These are phyloP conservation scores for Aspergillus kassunensis DNA, from an alignment of 495 filamentous ascomycete species.

Conservation along the genomic window DNA sequence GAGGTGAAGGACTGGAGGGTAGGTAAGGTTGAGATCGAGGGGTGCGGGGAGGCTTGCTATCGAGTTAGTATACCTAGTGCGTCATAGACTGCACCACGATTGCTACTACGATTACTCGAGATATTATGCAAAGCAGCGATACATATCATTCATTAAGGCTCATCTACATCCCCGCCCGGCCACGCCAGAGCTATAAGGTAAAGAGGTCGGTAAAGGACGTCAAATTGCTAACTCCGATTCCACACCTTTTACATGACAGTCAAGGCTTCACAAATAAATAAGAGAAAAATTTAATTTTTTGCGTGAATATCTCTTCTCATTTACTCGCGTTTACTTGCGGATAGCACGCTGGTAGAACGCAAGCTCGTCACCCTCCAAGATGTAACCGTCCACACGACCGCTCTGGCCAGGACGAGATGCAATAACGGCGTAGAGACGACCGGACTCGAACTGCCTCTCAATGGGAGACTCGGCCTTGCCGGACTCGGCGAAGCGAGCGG, in stretches of 20 bases:
- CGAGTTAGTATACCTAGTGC: not conserved
- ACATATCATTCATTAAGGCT: slow-evolving; percentile 1
- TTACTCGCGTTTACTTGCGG: slow-evolving; percentile 69
- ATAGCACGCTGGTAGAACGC: slow-evolving; percentile 99
- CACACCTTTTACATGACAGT: slow-evolving; percentile 32
- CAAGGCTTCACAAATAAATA: slow-evolving; percentile 13
- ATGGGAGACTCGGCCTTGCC: slow-evolving; percentile 92
- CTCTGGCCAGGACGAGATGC: slow-evolving; percentile 92
- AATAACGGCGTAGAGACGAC: slow-evolving; percentile 90
- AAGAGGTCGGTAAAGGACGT: slow-evolving; percentile 19
- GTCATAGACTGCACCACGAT: not conserved
- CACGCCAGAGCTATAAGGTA: slow-evolving; percentile 37
- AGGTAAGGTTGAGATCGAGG: not conserved
- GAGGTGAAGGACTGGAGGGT: not conserved
- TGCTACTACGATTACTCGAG: not conserved
- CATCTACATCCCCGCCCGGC: slow-evolving; percentile 13
- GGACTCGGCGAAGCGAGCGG: slow-evolving; percentile 66
- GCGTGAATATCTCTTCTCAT: slow-evolving; percentile 23
- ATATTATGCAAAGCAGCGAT: not conserved
- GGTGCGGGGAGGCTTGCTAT: not conserved
- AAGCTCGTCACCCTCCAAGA: slow-evolving; percentile 98
- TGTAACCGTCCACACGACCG: slow-evolving; percentile 93
- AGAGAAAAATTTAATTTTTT: slow-evolving; percentile 16
- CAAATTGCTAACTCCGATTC: slow-evolving; percentile 44
- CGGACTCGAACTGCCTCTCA: slow-evolving; percentile 98